Conservation (phyloP, 2,329 filamentous ascomycete species). For the Pseudogymnoascus sp. region DNA sequence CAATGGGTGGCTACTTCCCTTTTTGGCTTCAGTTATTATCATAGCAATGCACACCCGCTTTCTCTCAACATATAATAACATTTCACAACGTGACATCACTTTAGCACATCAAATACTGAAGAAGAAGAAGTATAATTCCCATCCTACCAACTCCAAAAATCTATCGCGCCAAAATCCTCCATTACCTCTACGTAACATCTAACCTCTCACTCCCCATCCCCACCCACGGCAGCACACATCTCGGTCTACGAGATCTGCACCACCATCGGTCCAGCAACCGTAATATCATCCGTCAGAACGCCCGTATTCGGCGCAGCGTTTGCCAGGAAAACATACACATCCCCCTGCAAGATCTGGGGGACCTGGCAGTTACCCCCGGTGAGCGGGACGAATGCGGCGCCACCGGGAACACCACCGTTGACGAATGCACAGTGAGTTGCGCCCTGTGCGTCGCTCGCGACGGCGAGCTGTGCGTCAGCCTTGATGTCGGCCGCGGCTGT, state of each 20-base stretch:
- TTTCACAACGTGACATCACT: neutral
- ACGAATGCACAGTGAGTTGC: conserved; percentile 61
- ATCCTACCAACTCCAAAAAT: neutral
- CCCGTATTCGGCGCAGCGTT: conserved; percentile 43
- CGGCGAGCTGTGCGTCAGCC: conserved; percentile 32
- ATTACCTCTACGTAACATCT: neutral
- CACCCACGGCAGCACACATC: neutral
- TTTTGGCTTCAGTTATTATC: neutral
- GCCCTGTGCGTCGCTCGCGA: conserved; percentile 40
- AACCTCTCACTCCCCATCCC: neutral
- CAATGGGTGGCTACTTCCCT: neutral
- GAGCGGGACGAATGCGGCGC: conserved; percentile 53
- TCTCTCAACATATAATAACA: neutral
- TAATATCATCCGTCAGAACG: conserved; percentile 52
- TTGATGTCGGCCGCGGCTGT: conserved; percentile 25
- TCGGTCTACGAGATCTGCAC: conserved; percentile 41
- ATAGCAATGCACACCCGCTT: neutral
- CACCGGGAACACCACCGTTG: conserved; percentile 49
- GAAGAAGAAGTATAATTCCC: conserved; percentile 3
- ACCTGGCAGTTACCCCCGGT: conserved; percentile 49
- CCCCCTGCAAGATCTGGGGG: conserved; percentile 53
- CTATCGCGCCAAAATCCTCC: neutral
- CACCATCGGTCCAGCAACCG: conserved; percentile 57
- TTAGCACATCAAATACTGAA: neutral
- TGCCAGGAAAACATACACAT: conserved; percentile 61